phyloP scores from a whole-genome alignment of 75 land plant species.

The Selaginella tamariscina region DNA sequence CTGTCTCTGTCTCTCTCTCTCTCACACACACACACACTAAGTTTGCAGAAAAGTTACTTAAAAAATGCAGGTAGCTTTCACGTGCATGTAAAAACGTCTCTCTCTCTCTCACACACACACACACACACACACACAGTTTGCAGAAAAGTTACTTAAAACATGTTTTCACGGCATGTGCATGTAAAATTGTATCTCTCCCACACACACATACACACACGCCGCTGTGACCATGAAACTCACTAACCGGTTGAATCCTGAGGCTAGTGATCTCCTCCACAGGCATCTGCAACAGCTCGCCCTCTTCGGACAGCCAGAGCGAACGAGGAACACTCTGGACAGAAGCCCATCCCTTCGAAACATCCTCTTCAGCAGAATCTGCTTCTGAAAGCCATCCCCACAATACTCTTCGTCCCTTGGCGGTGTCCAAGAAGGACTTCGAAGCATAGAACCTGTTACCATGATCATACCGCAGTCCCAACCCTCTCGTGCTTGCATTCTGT shows the following conservation, averaged over 20 bases:
- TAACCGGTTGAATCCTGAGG: neutral
- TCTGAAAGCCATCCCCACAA: conserved; percentile 64
- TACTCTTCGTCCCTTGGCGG: conserved; percentile 36
- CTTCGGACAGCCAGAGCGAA: neutral
- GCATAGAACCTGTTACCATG: conserved; percentile 74
- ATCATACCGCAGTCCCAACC: conserved; percentile 46
- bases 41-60: no score
- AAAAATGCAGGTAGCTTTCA: no score
- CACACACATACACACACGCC: no score
- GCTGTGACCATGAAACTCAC: no score
- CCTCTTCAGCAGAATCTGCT: conserved; percentile 29
- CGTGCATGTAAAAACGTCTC: no score
- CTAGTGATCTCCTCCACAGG: neutral
- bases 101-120: no score
- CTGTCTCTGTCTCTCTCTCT: no score
- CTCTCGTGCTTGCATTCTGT: neutral
- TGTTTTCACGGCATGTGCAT: neutral
- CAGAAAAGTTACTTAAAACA: no score
- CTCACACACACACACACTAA: no score
- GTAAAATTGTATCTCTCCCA: no score
- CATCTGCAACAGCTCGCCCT: neutral
- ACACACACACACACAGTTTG: no score
- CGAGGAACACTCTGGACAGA: conserved; percentile 37
- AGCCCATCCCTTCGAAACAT: conserved; percentile 56
- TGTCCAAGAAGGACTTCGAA: conserved; percentile 63